Percentiles rank a stretch among this genome's conserved stretches.
These are phyloP conservation scores for Byssothecium circinans DNA, from an alignment of 2,329 filamentous ascomycete species.

Conservation along the genomic window DNA sequence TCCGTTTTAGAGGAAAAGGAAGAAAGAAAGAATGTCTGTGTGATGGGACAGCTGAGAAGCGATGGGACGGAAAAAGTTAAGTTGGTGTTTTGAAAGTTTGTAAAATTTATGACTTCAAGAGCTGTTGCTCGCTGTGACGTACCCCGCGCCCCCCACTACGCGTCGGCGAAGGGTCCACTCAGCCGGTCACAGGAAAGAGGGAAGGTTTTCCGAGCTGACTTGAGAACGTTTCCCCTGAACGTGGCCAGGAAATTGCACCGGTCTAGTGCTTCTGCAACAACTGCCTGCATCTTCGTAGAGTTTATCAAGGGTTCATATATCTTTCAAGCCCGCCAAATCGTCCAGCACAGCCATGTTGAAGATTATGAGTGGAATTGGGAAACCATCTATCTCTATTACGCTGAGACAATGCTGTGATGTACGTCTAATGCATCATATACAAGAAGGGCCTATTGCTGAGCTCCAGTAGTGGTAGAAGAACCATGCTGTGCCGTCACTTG, in stretches of 20 bases:
- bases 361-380: too few relatives aligned
- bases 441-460: constrained; percentile 5
- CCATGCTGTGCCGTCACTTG: constrained; percentile 17
- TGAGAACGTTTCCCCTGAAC: too few relatives aligned
- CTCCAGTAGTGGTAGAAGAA: constrained; percentile 1
- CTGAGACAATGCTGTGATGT: constrained; percentile 2
- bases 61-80: background rate
- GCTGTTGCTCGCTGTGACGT: background rate
- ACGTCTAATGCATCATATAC: constrained; percentile 14
- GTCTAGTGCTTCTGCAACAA: too few relatives aligned
- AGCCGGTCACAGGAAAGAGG: background rate
- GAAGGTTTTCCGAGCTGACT: constrained; percentile 3
- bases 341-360: too few relatives aligned
- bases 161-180: background rate
- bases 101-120: background rate
- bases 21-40: background rate
- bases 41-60: background rate
- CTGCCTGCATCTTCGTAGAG: too few relatives aligned
- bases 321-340: too few relatives aligned
- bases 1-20: background rate
- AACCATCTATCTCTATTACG: too few relatives aligned
- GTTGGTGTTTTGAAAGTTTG: background rate
- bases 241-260: too few relatives aligned
- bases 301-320: too few relatives aligned
- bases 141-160: background rate